Percentiles rank a stretch among this genome's conserved stretches.
These are phyloP conservation scores for Penicillium steckii DNA, from an alignment of 495 filamentous ascomycete genomes.

Conservation along the genomic window DNA sequence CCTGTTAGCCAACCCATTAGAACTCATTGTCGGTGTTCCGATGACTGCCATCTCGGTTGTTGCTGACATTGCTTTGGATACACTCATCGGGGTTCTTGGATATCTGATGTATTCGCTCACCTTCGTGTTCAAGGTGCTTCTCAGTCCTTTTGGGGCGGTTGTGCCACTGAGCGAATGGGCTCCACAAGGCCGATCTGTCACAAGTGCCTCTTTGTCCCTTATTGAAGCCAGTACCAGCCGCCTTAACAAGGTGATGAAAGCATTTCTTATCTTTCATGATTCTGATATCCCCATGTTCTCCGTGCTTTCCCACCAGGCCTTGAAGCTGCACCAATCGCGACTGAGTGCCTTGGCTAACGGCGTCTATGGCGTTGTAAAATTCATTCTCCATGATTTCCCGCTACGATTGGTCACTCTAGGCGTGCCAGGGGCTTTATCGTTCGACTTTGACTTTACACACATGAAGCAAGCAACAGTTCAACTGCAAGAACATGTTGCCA, in stretches of 20 bases:
- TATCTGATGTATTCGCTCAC: conserved; percentile 55
- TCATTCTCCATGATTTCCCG: conserved; percentile 41
- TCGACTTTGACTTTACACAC: conserved; percentile 16
- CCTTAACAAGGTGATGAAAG: conserved; percentile 42
- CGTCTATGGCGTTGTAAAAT: conserved; percentile 22
- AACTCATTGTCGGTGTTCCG: conserved; percentile 65
- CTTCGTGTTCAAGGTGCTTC: conserved; percentile 40
- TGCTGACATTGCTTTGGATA: conserved; percentile 70
- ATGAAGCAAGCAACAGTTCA: conserved; percentile 10
- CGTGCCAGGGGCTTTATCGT: conserved; percentile 17
- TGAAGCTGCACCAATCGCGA: conserved; percentile 50
- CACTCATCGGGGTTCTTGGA: conserved; percentile 54
- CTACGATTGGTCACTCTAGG: conserved; percentile 32
- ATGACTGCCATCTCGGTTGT: conserved; percentile 65
- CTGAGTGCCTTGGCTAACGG: conserved; percentile 22
- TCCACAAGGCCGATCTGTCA: conserved; percentile 37
- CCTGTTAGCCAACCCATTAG: conserved; percentile 72
- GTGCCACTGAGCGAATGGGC: conserved; percentile 42
- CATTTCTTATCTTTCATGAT: conserved; percentile 46
- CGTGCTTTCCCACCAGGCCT: conserved; percentile 57
- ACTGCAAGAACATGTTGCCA: conserved; percentile 20
- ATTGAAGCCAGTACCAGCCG: conserved; percentile 45
- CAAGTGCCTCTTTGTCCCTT: conserved; percentile 46
- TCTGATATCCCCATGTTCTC: conserved; percentile 63
- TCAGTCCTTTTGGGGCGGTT: conserved; percentile 43